phyloP scores from a whole-genome alignment of 495 filamentous ascomycete species.

The Tuber magnatum region DNA sequence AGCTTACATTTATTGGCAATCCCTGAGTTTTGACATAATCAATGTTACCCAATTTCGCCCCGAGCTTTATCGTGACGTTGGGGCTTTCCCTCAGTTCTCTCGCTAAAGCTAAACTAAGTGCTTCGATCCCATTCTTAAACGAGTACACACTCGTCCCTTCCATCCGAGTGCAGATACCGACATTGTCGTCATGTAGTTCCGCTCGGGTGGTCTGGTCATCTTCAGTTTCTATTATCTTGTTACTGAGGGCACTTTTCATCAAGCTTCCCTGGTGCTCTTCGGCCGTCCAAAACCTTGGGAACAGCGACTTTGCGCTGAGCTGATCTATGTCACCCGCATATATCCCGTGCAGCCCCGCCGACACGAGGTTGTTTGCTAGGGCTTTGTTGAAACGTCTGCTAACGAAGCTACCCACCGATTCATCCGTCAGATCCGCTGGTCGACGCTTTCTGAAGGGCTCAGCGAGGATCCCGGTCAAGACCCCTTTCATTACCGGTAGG shows the following conservation, averaged over 20 bases:
- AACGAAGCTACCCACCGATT: conserved; percentile 67
- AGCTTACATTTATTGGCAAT: conserved; percentile 24
- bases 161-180: conserved; percentile 19
- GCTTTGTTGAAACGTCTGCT: conserved; percentile 49
- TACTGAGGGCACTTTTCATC: conserved; percentile 14
- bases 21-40: conserved; percentile 13
- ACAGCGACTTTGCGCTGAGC: conserved; percentile 61
- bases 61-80: conserved; percentile 52
- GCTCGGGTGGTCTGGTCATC: conserved; percentile 21
- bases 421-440: conserved; percentile 48
- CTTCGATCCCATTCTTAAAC: conserved; percentile 55
- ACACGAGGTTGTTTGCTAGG: conserved; percentile 67
- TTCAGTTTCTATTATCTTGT: conserved; percentile 12
- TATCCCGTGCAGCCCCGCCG: conserved; percentile 78
- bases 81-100: conserved; percentile 44
- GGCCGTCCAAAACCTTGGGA: conserved; percentile 50
- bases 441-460: conserved; percentile 43
- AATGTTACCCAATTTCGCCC: conserved; percentile 42
- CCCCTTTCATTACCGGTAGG: conserved; percentile 59
- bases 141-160: conserved; percentile 50
- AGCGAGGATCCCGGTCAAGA: conserved; percentile 43
- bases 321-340: conserved; percentile 86
- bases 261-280: conserved; percentile 46
- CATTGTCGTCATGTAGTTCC: conserved; percentile 25
- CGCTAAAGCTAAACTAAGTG: conserved; percentile 48